A percentile compares a stretch with the other conserved stretches of the same genome.
These are phyloP conservation scores for Trichoderma aggressivum DNA, from an alignment of 2,329 filamentous ascomycete genomes.

Conservation along the genomic window DNA sequence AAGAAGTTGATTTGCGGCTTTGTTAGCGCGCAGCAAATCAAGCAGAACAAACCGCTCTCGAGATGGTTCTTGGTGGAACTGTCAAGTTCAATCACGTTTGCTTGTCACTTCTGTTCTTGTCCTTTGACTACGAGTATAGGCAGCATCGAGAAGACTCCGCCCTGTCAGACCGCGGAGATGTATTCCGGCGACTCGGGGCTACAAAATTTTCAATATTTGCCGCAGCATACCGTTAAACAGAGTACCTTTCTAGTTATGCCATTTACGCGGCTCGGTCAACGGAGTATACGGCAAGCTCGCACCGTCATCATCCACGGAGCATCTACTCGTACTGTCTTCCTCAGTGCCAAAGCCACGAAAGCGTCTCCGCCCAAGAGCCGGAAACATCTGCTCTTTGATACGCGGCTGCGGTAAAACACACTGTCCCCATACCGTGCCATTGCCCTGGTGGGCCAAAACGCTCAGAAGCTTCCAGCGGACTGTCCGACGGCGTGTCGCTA, in stretches of 20 bases:
- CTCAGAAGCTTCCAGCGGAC: conserved; percentile 12
- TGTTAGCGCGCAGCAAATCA: not conserved
- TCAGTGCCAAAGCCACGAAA: conserved; percentile 8
- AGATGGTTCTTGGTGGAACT: not conserved
- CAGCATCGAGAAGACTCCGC: not conserved
- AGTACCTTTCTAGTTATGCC: not conserved
- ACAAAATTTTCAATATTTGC: not conserved
- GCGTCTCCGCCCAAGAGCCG: not conserved
- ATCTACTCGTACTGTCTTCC: not conserved
- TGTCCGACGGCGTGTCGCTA: conserved; percentile 18
- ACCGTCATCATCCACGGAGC: not conserved
- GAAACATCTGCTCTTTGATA: not conserved
- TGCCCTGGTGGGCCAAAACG: not conserved
- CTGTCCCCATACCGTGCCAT: conserved; percentile 15
- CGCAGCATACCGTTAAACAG: not conserved
- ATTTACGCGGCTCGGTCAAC: not conserved
- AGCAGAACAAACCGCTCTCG: not conserved
- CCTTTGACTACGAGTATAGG: not conserved
- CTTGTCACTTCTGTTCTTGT: not conserved
- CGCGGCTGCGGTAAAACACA: not conserved
- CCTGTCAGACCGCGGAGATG: not conserved
- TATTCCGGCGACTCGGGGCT: not conserved
- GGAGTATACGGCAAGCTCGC: conserved; percentile 6
- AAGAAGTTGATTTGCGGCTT: not conserved
- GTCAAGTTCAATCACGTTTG: not conserved